A percentile compares a stretch with the other conserved stretches of the same genome.
Conservation (phyloP, 176 grass and related monocot species). For the Oryza officinalis region DNA sequence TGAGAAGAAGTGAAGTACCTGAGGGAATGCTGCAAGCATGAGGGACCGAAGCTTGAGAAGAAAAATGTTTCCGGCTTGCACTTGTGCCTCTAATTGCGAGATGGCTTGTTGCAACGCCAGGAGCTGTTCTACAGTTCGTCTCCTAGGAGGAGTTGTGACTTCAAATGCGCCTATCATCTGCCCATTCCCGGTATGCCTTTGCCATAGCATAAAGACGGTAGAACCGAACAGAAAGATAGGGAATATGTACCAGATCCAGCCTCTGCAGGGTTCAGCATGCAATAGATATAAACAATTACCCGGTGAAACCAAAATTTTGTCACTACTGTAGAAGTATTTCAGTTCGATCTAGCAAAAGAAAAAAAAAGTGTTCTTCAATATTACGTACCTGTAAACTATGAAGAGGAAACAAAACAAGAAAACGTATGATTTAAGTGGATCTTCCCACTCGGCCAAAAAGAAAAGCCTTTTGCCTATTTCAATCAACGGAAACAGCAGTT, state of each 20-base stretch:
- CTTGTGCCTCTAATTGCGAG: conserved; percentile 70
- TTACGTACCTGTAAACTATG: conserved; percentile 63
- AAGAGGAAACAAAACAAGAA: conserved; percentile 77
- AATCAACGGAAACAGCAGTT: conserved; percentile 84
- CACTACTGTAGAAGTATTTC: neutral
- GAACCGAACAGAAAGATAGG: conserved; percentile 61
- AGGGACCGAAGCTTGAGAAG: conserved; percentile 91
- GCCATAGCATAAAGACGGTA: conserved; percentile 72
- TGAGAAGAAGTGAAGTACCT: conserved; percentile 35
- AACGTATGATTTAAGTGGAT: conserved; percentile 75
- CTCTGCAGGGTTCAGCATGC: conserved; percentile 34
- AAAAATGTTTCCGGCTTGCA: conserved; percentile 76
- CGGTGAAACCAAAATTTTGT: neutral
- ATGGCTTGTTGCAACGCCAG: conserved; percentile 76
- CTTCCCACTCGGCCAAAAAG: conserved; percentile 78
- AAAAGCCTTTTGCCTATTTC: conserved; percentile 69
- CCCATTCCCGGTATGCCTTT: conserved; percentile 52
- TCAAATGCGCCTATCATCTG: conserved; percentile 64
- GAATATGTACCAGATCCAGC: conserved; percentile 68
- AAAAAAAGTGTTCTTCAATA: neutral
- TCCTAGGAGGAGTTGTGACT: conserved; percentile 52
- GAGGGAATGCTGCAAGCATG: conserved; percentile 78
- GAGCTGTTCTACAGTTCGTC: conserved; percentile 73
- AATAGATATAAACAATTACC: neutral
- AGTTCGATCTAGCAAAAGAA: neutral